Evolutionary conservation across 495 filamentous ascomycete species (phyloP).

Genomic region (Beverwykella pulmonaria): DNA sequence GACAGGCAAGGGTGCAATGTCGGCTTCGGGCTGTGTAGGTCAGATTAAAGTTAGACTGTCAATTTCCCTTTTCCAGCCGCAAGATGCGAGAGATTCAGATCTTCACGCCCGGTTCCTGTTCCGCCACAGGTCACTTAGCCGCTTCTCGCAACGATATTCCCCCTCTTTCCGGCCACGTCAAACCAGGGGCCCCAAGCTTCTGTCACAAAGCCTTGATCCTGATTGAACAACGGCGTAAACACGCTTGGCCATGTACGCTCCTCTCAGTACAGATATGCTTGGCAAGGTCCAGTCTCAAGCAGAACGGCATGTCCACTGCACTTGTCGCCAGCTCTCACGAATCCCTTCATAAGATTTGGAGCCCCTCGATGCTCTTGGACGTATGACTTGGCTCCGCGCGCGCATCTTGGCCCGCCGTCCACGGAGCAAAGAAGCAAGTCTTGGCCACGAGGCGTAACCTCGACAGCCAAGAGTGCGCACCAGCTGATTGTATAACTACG

Average conservation of each 20-base stretch:
- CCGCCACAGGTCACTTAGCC: background rate
- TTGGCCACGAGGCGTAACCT: background rate
- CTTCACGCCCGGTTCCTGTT: background rate
- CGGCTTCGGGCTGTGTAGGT: background rate
- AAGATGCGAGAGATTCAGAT: background rate
- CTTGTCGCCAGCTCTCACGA: background rate
- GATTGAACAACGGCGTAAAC: background rate
- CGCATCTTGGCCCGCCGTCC: constrained; percentile 11
- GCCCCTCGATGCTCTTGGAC: background rate
- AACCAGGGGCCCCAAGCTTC: constrained; percentile 12
- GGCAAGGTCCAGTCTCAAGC: constrained; percentile 14
- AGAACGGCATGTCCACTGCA: background rate
- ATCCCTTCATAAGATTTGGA: constrained; percentile 13
- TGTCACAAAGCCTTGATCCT: constrained; percentile 20
- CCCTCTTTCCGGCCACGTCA: background rate
- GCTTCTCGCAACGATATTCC: background rate
- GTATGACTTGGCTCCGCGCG: constrained; percentile 26
- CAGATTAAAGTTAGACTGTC: background rate
- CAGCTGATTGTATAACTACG: constrained; percentile 8
- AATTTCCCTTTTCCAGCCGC: background rate
- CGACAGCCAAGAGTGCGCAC: background rate
- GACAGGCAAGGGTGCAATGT: background rate
- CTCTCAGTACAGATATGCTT: constrained; percentile 8
- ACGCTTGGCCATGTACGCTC: background rate
- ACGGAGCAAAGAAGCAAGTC: background rate